These are phyloP conservation scores for Thyridium curvatum DNA, from an alignment of 2,329 filamentous ascomycete genomes.

Conservation along the genomic window DNA sequence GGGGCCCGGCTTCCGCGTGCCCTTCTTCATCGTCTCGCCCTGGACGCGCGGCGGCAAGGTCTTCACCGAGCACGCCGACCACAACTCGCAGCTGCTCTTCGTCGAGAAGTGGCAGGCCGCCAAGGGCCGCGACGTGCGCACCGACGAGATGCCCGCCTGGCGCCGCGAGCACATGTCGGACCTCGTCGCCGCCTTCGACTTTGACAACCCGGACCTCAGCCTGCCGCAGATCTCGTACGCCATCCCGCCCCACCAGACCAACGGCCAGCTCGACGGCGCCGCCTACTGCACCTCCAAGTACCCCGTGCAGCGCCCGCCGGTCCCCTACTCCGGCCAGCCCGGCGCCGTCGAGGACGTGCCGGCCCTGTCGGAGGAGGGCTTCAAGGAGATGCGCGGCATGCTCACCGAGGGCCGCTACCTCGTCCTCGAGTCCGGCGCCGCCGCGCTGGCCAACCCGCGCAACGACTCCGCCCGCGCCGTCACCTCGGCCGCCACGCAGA, in stretches of 20 bases:
- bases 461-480: slow-evolving; percentile 12
- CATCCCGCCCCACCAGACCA: slow-evolving; percentile 28
- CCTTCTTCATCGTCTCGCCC: slow-evolving; percentile 42
- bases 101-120: slow-evolving; percentile 39
- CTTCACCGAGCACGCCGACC: slow-evolving; percentile 42
- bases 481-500: slow-evolving; percentile 11
- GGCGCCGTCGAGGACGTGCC: slow-evolving; percentile 25
- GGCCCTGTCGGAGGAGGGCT: slow-evolving; percentile 40
- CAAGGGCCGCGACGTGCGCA: slow-evolving; percentile 36
- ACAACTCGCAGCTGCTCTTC: slow-evolving; percentile 43
- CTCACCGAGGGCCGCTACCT: slow-evolving; percentile 49
- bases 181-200: slow-evolving; percentile 15
- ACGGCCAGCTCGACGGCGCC: slow-evolving; percentile 38
- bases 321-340: slow-evolving; percentile 33
- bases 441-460: slow-evolving; percentile 30
- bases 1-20: slow-evolving; percentile 29
- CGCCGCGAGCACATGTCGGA: slow-evolving; percentile 21
- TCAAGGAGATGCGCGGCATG: slow-evolving; percentile 41
- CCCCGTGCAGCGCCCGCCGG: slow-evolving; percentile 29
- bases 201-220: slow-evolving; percentile 40
- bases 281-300: slow-evolving; percentile 35
- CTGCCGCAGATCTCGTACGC: slow-evolving; percentile 37
- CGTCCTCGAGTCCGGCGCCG: slow-evolving; percentile 35
- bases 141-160: slow-evolving; percentile 21
- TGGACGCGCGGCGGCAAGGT: slow-evolving; percentile 42